Percentiles rank a stretch among this genome's conserved stretches.
Conservation (phyloP, 371 early-diverging fungal species). For the Smittium mucronatum region DNA sequence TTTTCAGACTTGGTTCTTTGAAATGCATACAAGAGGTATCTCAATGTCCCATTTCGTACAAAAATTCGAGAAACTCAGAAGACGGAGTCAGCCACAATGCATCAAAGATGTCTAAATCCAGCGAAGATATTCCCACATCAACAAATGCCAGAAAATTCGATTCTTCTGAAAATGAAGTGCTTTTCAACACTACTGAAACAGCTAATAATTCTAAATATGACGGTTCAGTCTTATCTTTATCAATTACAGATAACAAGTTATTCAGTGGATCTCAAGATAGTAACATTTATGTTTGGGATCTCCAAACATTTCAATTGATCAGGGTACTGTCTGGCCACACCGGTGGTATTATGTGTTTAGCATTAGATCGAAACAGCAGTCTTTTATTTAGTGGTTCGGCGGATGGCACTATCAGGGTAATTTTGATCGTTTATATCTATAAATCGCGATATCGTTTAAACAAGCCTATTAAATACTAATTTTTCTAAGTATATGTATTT, state of each 20-base stretch:
- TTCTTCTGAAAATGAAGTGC: not conserved
- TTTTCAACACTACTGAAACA: not conserved
- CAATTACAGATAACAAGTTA: conserved; percentile 40
- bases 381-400: conserved; percentile 61
- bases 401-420: conserved; percentile 47
- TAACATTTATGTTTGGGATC: conserved; percentile 56
- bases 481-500: too few relatives aligned
- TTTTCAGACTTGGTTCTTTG: not conserved
- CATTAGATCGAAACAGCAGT: conserved; percentile 38
- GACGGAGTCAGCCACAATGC: not conserved
- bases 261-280: conserved; percentile 62
- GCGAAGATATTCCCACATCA: not conserved
- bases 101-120: not conserved
- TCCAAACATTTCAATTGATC: conserved; percentile 44
- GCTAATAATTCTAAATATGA: not conserved
- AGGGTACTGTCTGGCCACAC: conserved; percentile 46
- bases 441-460: not conserved
- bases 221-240: conserved; percentile 47
- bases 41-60: not conserved
- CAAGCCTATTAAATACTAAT: not conserved
- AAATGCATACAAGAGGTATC: conserved; percentile 7
- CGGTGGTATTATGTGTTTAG: conserved; percentile 51
- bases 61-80: not conserved
- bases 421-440: not conserved
- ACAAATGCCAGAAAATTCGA: not conserved